Evolutionary conservation across 768 basidiomycete genomes (phyloP).

Genomic region (Panus rudis): DNA sequence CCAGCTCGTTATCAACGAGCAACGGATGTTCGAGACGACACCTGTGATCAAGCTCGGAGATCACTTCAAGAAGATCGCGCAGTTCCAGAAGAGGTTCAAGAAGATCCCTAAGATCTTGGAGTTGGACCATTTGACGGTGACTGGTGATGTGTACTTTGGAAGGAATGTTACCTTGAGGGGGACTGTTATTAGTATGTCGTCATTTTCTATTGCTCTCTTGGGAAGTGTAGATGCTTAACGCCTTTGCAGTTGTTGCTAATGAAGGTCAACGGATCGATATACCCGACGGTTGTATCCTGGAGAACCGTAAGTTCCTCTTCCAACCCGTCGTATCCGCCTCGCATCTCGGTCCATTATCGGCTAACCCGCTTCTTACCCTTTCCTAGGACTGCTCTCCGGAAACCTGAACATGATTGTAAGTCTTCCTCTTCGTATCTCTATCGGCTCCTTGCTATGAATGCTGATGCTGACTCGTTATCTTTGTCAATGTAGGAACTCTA

Average conservation of each 20-base stretch:
- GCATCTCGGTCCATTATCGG: slow-evolving; percentile 2
- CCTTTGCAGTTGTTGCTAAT: slow-evolving; percentile 35
- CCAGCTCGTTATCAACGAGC: slow-evolving; percentile 53
- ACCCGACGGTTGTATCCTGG: slow-evolving; percentile 50
- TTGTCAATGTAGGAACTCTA: slow-evolving; percentile 23
- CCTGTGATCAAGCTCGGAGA: slow-evolving; percentile 76
- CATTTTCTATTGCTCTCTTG: not conserved
- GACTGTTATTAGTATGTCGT: slow-evolving; percentile 51
- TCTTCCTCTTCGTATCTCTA: slow-evolving; percentile 9
- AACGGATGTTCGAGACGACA: slow-evolving; percentile 51
- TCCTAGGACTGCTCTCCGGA: slow-evolving; percentile 49
- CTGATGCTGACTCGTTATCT: no score
- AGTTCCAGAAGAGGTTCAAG: slow-evolving; percentile 73
- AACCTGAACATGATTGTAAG: slow-evolving; percentile 67
- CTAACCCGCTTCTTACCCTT: slow-evolving; percentile 27
- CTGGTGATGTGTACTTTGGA: slow-evolving; percentile 62
- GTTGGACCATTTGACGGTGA: slow-evolving; percentile 69
- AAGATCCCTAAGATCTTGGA: slow-evolving; percentile 68
- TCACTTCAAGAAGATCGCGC: slow-evolving; percentile 66
- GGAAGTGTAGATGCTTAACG: not conserved
- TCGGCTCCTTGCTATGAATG: no score
- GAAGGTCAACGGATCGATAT: slow-evolving; percentile 54
- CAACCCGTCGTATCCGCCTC: not conserved
- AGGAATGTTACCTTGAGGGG: slow-evolving; percentile 58
- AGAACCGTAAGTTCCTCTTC: slow-evolving; percentile 33